Evolutionary conservation across 306 rosid species (phyloP), one percentile per base, ranked within the genome.

Genomic region (Purshia tridentata): DNA sequence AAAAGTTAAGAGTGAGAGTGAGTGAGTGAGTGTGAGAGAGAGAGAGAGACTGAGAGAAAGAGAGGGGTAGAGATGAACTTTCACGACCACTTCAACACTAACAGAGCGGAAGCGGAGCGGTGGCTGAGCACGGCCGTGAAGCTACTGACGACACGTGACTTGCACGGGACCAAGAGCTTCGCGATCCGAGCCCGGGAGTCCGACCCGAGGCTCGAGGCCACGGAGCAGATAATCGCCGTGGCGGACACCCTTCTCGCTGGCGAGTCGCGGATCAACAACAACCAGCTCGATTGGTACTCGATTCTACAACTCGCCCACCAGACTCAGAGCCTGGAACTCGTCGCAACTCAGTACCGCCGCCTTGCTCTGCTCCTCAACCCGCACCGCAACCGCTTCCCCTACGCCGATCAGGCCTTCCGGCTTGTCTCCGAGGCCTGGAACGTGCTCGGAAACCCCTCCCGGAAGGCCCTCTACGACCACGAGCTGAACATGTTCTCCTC

Each of bases 111-210:
- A 69, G 97, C 97, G 13, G 86, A 85, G 78, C 89, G 96, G 41
- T 94, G 96, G 99, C 78, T 94, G 0, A 86, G 78, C 84, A 89
- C 90, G 0, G 96, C 99, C 0, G 90, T 89, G 81, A 94, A 85
- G 82, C 89, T 91, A 0, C 84, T 94, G 4, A 82, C 83, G 53
- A 85, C 96, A 57, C 88, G 91, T 76, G 99, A 94, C 71, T 46
- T 91, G 23, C 90, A 82, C 53, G 97, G 97, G 45, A 89, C 97
- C 0, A 80, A 90, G 70, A 84, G 87, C 48, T 94, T 94, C 15
- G 99, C 97, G 14, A 82, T 94, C 80, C 91, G 99, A 0, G 97
- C 93, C 4, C 86, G 92, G 2, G 99, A 91, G 46, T 86, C 95
- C 37, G 90, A 91, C 85, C 97, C 96, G 9, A 73, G 81, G 45